These are phyloP conservation scores for Pyracantha coccinea DNA, from an alignment of 331 rosid species.

Conservation along the genomic window DNA sequence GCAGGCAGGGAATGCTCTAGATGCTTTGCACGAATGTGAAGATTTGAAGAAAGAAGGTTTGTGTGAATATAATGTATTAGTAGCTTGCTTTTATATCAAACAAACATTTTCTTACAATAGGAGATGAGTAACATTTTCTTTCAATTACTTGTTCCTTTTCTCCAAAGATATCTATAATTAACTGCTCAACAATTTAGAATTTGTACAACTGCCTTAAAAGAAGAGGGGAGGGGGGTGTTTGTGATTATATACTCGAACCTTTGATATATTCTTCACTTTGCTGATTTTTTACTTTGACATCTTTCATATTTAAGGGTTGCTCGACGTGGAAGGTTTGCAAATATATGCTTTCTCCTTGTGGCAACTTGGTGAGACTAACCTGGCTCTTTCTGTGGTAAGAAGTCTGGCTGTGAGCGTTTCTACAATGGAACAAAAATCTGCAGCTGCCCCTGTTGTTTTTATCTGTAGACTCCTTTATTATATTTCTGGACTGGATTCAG, in stretches of 20 bases:
- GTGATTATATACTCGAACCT: neutral
- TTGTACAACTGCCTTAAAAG: neutral
- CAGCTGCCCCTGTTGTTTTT: conserved; percentile 55
- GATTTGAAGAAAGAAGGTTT: conserved; percentile 67
- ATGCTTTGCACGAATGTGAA: conserved; percentile 79
- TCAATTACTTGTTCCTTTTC: neutral
- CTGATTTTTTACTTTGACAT: conserved; percentile 10
- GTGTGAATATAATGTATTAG: neutral
- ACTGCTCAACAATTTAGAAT: neutral
- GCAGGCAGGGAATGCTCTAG: conserved; percentile 76
- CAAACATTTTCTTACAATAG: neutral
- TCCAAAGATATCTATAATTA: neutral
- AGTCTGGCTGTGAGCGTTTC: conserved; percentile 49
- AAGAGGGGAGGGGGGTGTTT: neutral
- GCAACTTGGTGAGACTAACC: conserved; percentile 63
- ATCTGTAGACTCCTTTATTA: conserved; percentile 60
- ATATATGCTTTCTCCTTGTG: conserved; percentile 76
- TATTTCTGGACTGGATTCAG: conserved; percentile 65
- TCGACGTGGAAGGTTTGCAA: conserved; percentile 65
- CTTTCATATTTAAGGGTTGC: conserved; percentile 49
- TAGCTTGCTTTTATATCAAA: neutral
- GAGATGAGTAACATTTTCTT: neutral
- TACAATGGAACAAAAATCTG: conserved; percentile 42
- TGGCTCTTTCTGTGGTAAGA: conserved; percentile 57
- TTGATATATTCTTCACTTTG: neutral